Evolutionary conservation across 805 yeast species (phyloP).

Genomic region (Spathaspora sp.): DNA sequence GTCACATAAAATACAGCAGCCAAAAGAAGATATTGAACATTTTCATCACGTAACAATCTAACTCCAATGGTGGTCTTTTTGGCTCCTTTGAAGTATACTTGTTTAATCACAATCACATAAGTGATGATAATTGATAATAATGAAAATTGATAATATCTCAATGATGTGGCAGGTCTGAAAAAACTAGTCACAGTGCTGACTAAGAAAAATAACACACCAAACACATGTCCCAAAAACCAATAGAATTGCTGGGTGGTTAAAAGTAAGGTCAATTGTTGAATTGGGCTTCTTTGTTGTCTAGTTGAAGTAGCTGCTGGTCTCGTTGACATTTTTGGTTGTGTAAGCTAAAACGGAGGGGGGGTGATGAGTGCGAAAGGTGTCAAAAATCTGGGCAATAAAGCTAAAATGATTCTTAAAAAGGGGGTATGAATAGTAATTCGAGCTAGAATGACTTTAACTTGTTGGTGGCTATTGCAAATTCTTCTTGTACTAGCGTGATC

Average conservation of each 20-base stretch:
- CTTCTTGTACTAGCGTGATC: background rate
- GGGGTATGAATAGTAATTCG: too few species aligned
- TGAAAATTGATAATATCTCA: slow-evolving; percentile 27
- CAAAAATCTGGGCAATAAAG: too few species aligned
- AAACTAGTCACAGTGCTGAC: slow-evolving; percentile 40
- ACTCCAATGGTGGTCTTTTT: slow-evolving; percentile 4
- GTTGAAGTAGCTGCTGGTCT: background rate
- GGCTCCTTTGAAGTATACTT: slow-evolving; percentile 40
- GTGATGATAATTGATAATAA: slow-evolving; percentile 54
- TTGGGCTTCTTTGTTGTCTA: slow-evolving; percentile 4
- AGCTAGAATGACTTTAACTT: too few species aligned
- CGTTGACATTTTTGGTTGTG: background rate
- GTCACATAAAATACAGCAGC: slow-evolving; percentile 27
- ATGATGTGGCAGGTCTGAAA: slow-evolving; percentile 26
- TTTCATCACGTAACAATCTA: slow-evolving; percentile 32
- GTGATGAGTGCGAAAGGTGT: background rate
- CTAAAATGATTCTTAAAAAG: too few species aligned
- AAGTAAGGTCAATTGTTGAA: slow-evolving; percentile 8
- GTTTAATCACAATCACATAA: slow-evolving; percentile 60
- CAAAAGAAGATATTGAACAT: slow-evolving; percentile 34
- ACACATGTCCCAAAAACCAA: slow-evolving; percentile 65
- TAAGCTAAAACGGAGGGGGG: background rate
- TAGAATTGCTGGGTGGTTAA: slow-evolving; percentile 56
- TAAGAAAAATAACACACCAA: slow-evolving; percentile 42
- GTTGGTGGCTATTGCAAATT: background rate